Conservation (phyloP, 768 basidiomycete genomes). For the Leucosporidium yakuticum region DNA sequence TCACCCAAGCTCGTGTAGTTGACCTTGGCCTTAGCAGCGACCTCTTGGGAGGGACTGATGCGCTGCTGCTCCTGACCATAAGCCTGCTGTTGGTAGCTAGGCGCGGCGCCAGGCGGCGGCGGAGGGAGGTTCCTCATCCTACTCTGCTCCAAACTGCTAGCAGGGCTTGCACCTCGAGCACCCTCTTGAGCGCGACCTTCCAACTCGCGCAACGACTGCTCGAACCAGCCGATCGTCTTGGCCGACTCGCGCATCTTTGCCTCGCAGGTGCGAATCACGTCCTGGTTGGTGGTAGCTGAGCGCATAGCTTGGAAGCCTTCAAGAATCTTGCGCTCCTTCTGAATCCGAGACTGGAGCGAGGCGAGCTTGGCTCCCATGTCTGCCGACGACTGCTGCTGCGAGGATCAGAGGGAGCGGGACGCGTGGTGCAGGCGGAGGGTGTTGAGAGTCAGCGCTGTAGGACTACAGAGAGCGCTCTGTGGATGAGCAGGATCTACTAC, state of each 20-base stretch:
- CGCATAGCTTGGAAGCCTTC: slow-evolving; percentile 73
- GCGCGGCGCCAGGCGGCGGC: slow-evolving; percentile 30
- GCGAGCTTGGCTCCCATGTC: slow-evolving; percentile 59
- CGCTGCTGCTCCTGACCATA: slow-evolving; percentile 10
- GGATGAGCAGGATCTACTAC: no score
- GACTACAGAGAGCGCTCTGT: no score
- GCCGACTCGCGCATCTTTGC: slow-evolving; percentile 81
- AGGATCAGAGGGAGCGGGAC: neutral
- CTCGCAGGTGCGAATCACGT: slow-evolving; percentile 74
- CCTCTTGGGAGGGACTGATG: neutral
- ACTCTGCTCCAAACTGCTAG: neutral
- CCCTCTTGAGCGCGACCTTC: slow-evolving; percentile 47
- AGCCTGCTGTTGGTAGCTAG: slow-evolving; percentile 15
- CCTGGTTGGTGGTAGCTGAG: slow-evolving; percentile 76
- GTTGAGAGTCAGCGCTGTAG: no score
- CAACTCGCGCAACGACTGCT: slow-evolving; percentile 74
- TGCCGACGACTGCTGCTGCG: neutral
- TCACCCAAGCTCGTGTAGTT: slow-evolving; percentile 33
- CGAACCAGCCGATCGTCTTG: slow-evolving; percentile 76
- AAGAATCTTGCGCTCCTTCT: slow-evolving; percentile 86
- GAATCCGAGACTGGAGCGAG: slow-evolving; percentile 80
- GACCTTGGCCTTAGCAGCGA: neutral
- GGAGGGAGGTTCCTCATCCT: slow-evolving; percentile 5
- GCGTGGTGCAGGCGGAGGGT: no score
- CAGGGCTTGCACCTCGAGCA: neutral